phyloP scores from a whole-genome alignment of 2,329 filamentous ascomycete genomes.

The Aspergillus ustus region DNA sequence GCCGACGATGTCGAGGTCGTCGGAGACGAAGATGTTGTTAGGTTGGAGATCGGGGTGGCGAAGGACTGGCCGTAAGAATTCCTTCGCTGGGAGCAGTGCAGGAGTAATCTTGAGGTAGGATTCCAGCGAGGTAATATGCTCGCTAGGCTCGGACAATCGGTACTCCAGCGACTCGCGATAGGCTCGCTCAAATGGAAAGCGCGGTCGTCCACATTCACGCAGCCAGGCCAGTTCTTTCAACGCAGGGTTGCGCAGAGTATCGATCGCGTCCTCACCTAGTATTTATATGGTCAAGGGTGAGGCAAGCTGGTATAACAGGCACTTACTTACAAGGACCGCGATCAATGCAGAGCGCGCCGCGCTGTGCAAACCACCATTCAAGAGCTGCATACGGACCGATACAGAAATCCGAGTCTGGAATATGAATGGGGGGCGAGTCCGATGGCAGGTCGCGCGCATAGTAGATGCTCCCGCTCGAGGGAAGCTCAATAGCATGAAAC shows the following conservation, averaged over 20 bases:
- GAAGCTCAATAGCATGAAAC: slow-evolving; percentile 31
- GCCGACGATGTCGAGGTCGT: slow-evolving; percentile 37
- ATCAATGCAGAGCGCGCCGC: slow-evolving; percentile 15
- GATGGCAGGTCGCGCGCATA: too few species aligned
- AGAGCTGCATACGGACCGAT: slow-evolving; percentile 24
- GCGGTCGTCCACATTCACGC: slow-evolving; percentile 26
- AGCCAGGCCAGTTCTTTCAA: slow-evolving; percentile 10
- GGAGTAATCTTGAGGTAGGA: too few species aligned
- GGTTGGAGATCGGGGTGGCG: slow-evolving; percentile 35
- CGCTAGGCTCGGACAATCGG: slow-evolving; percentile 20
- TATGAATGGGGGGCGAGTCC: too few species aligned
- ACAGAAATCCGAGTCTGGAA: slow-evolving; percentile 16
- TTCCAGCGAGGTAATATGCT: slow-evolving; percentile 12
- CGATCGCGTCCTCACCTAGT: slow-evolving; percentile 18
- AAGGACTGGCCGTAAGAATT: slow-evolving; percentile 21
- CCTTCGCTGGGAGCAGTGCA: slow-evolving; percentile 1
- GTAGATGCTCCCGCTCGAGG: background rate
- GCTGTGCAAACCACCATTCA: slow-evolving; percentile 24
- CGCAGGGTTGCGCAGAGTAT: slow-evolving; percentile 15
- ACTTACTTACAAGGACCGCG: slow-evolving; percentile 26
- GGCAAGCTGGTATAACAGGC: background rate
- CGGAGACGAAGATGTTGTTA: slow-evolving; percentile 35
- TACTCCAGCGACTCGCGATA: slow-evolving; percentile 23
- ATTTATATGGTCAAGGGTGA: too few species aligned
- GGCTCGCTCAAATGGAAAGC: slow-evolving; percentile 24